Percentiles rank a stretch among this genome's conserved stretches.
These are phyloP conservation scores for Vigna hirtella DNA, from an alignment of 306 rosid species.

Conservation along the genomic window DNA sequence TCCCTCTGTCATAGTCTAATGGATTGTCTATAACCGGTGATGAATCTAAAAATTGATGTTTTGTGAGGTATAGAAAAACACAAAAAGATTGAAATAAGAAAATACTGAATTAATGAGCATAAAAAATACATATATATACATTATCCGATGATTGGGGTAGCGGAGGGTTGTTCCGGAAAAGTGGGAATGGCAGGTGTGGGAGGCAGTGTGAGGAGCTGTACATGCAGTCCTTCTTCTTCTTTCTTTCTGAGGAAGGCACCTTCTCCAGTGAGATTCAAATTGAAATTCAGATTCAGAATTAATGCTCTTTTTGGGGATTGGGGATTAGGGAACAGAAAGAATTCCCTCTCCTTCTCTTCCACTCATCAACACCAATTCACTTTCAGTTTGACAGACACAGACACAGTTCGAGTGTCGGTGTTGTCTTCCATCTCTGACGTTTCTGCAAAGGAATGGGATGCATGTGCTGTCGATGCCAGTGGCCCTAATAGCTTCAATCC, in stretches of 20 bases:
- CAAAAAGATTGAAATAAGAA: not conserved
- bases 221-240: not conserved
- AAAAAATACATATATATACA: not conserved
- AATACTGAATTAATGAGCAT: not conserved
- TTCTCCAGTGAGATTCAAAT: not conserved
- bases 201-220: not conserved
- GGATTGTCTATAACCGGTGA: no score
- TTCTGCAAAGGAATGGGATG: slow-evolving; percentile 82
- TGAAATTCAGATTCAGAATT: slow-evolving; percentile 34
- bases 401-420: slow-evolving; percentile 56
- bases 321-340: slow-evolving; percentile 55
- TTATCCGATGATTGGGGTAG: not conserved
- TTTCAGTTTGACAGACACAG: slow-evolving; percentile 54
- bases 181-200: slow-evolving; percentile 9
- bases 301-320: slow-evolving; percentile 80
- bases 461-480: slow-evolving; percentile 69
- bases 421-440: slow-evolving; percentile 78
- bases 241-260: not conserved
- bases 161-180: slow-evolving; percentile 21
- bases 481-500: slow-evolving; percentile 78
- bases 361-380: slow-evolving; percentile 45
- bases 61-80: no score
- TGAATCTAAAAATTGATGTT: no score
- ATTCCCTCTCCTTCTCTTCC: slow-evolving; percentile 8
- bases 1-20: no score